These are phyloP conservation scores for Mesembryanthemum crystallinum DNA, from an alignment of 148 eudicot species.

Conservation along the genomic window DNA sequence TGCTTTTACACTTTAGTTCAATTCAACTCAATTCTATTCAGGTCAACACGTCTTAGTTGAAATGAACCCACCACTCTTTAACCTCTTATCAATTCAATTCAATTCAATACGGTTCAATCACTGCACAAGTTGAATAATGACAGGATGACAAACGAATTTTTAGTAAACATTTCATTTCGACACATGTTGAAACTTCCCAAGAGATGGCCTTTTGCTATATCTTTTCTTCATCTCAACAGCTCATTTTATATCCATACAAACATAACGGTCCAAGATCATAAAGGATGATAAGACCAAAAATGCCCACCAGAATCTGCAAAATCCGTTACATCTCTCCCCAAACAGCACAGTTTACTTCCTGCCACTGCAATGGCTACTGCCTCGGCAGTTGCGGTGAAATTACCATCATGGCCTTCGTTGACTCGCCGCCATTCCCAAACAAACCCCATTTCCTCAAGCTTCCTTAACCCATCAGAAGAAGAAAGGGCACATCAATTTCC, in stretches of 20 bases:
- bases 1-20: too few relatives aligned
- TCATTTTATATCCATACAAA: constrained; percentile 45
- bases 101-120: too few relatives aligned
- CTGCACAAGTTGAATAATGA: too few relatives aligned
- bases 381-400: constrained; percentile 28
- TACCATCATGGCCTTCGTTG: constrained; percentile 25
- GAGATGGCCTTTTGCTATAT: constrained; percentile 12
- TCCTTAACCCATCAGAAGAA: neutral
- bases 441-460: neutral
- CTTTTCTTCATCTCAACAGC: constrained; percentile 19
- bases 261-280: constrained; percentile 4
- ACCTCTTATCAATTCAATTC: too few relatives aligned
- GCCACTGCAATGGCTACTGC: constrained; percentile 43
- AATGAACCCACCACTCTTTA: too few relatives aligned
- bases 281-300: constrained; percentile 15
- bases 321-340: neutral
- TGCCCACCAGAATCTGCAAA: constrained; percentile 20
- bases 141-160: too few relatives aligned
- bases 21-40: too few relatives aligned
- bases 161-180: neutral
- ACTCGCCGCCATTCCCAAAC: constrained; percentile 28
- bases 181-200: neutral
- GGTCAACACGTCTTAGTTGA: too few relatives aligned
- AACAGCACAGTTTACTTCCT: neutral
- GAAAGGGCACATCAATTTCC: neutral